Evolutionary conservation across 2,329 filamentous ascomycete genomes (phyloP).

Genomic region (Zymoseptoria brevis): DNA sequence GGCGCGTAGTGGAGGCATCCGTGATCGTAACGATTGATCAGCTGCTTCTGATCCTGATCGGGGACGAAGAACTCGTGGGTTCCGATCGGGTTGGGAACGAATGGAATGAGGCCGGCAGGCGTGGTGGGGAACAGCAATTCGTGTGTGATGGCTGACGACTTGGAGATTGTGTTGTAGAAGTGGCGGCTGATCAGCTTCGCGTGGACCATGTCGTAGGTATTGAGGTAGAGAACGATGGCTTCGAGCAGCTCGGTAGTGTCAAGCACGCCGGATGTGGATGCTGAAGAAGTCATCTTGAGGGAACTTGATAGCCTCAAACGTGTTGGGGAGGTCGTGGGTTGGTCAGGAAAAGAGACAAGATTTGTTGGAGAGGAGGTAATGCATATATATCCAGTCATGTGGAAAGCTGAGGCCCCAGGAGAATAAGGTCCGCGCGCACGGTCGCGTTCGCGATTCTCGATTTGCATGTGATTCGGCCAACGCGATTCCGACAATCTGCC

Average conservation of each 20-base stretch:
- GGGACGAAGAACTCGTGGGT: not conserved
- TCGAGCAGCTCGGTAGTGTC: not conserved
- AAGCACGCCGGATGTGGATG: not conserved
- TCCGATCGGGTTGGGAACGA: not conserved
- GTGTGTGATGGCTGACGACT: not conserved
- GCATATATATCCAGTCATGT: not conserved
- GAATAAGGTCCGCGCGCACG: not conserved
- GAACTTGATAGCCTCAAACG: not conserved
- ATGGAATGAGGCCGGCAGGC: not conserved
- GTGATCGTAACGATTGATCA: not conserved
- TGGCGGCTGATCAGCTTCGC: not conserved
- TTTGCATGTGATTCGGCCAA: not conserved
- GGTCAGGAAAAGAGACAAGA: not conserved
- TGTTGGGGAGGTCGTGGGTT: not conserved
- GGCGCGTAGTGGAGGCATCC: not conserved
- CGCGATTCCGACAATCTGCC: not conserved
- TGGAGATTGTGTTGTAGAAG: not conserved
- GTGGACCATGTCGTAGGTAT: not conserved
- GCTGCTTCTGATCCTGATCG: not conserved
- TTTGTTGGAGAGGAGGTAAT: not conserved
- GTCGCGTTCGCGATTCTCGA: too few relatives aligned
- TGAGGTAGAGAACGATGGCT: not conserved
- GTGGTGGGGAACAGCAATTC: not conserved
- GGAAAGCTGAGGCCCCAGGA: too few relatives aligned
- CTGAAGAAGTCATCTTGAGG: not conserved